Evolutionary conservation across 2,329 filamentous ascomycete genomes (phyloP), one percentile per base, ranked within the genome.

Genomic region (Emmonsiellopsis sp.): DNA sequence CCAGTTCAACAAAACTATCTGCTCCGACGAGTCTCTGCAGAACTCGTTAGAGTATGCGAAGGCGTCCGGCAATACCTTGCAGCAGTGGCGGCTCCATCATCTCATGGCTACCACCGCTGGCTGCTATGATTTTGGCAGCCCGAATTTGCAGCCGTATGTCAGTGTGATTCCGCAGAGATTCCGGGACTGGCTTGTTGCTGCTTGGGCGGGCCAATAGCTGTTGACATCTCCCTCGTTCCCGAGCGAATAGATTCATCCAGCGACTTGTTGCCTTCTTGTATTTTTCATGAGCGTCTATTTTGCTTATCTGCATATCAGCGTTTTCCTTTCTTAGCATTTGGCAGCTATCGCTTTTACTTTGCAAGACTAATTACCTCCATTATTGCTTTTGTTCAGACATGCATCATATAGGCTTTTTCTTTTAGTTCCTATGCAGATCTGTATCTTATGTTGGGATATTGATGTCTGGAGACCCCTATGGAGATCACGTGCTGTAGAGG

Each of bases 51-150:
- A 58, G 13, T 58, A 61, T 44, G 62, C 65, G 11, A 57, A 59
- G 49, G 52, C 58, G 5, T 56, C 69, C 74, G 37, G 65, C 68
- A 56, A 68, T 67, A 61, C 61, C 2, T 56, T 62, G 11, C 63
- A 66, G 48, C 69, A 74, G 55, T 63, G 67, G 54, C 71, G 71
- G 4, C 60, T 85, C 49, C 78, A 83, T 55, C 75, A 83, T 34
- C 76, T 88, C 27, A 74, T 87, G 39, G 84, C 83, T 34, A 88
- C 86, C 0, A 81, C 81, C 14, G 79, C 85, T 57, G 82, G 84
- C 2, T 77, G 82, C 8, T 89, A 87, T 62, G 80, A 84, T 57
- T 86, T 86, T 60, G 70, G 72, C 2, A 70, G 77, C 10, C 69
- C 81, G 1, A 85, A 82, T 56, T 69, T 88, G 52, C 86, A 87